phyloP scores from a whole-genome alignment of 176 grass and related monocot species.

The Carex littledalei region DNA sequence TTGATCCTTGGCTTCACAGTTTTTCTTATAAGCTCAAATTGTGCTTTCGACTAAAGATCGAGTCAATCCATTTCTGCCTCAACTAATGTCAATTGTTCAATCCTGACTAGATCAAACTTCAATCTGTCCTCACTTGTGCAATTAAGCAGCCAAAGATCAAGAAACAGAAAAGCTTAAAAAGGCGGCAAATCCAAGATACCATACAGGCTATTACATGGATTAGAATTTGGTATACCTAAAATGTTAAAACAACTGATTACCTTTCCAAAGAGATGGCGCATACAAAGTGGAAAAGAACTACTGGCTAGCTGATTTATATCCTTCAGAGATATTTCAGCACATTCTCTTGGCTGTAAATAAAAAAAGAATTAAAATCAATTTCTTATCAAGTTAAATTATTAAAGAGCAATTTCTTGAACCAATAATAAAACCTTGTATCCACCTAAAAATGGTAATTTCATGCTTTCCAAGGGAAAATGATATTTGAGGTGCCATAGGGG shows the following conservation, averaged over 20 bases:
- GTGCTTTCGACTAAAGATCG: not conserved
- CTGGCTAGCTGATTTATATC: slow-evolving; percentile 79
- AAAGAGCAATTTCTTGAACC: not conserved
- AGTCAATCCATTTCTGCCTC: not conserved
- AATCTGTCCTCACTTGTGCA: not conserved
- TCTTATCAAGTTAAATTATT: not conserved
- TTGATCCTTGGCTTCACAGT: not conserved
- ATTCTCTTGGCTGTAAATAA: slow-evolving; percentile 55
- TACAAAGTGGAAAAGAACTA: slow-evolving; percentile 96
- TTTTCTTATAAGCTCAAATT: not conserved
- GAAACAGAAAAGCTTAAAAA: not conserved
- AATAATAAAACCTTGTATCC: not conserved
- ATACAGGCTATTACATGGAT: not conserved
- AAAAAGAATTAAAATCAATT: slow-evolving; percentile 17
- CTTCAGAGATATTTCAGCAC: slow-evolving; percentile 77
- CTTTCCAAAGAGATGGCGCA: slow-evolving; percentile 93
- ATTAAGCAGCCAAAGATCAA: slow-evolving; percentile 3
- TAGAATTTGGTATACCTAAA: slow-evolving; percentile 1
- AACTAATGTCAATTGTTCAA: not conserved
- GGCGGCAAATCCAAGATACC: not conserved
- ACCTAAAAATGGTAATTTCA: not conserved
- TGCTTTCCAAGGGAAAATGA: not conserved
- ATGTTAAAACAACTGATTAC: slow-evolving; percentile 24
- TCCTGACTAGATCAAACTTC: not conserved
- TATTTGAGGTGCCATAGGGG: not conserved